These are phyloP conservation scores for Alternaria sp. DNA, from an alignment of 2,329 filamentous ascomycete genomes.

Conservation along the genomic window DNA sequence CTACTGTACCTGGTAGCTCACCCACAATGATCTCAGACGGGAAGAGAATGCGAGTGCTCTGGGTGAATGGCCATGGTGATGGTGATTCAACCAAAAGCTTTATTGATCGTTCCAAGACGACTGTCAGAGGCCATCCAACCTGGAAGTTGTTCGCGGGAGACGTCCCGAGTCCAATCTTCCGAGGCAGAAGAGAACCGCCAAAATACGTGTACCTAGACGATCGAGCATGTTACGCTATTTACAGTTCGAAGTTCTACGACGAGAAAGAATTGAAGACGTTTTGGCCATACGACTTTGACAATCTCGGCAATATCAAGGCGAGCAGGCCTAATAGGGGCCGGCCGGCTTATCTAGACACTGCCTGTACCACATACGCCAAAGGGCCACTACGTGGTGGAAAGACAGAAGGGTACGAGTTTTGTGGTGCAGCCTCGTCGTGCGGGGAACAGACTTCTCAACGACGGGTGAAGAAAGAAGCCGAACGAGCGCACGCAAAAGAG, in stretches of 20 bases:
- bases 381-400: constrained; percentile 13
- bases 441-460: not conserved
- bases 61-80: constrained; percentile 50
- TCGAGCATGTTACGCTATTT: constrained; percentile 45
- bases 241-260: constrained; percentile 39
- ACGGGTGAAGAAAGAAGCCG: not conserved
- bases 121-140: constrained; percentile 40
- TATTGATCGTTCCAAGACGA: constrained; percentile 23
- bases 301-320: constrained; percentile 39
- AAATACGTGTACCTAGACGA: constrained; percentile 54
- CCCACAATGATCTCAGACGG: constrained; percentile 36
- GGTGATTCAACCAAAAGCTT: constrained; percentile 34
- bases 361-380: constrained; percentile 16
- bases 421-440: not conserved
- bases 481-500: not conserved
- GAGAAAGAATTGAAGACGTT: constrained; percentile 28
- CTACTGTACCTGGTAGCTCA: constrained; percentile 14
- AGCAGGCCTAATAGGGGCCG: constrained; percentile 51
- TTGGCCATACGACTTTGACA: constrained; percentile 53
- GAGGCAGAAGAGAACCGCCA: constrained; percentile 43
- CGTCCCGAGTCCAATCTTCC: constrained; percentile 33
- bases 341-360: constrained; percentile 36
- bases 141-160: constrained; percentile 53
- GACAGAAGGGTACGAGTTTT: not conserved
- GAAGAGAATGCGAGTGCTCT: constrained; percentile 46